Evolutionary conservation across 305 asterid species (phyloP).

Genomic region (Ilex paraguariensis): DNA sequence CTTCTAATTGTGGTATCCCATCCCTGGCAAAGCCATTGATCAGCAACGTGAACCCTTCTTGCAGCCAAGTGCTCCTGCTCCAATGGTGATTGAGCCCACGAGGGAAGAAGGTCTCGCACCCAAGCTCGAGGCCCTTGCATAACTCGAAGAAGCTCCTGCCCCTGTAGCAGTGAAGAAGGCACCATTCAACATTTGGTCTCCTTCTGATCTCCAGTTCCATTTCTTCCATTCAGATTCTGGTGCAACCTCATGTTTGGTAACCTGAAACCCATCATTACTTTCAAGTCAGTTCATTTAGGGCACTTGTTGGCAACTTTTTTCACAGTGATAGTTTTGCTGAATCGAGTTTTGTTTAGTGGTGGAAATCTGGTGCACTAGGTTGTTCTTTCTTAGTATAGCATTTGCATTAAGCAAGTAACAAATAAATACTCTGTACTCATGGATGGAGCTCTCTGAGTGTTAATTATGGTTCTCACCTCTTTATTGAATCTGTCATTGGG

Average conservation of each 20-base stretch:
- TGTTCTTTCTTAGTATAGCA: neutral
- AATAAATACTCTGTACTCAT: neutral
- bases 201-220: conserved; percentile 44
- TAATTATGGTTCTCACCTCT: conserved; percentile 38
- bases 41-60: conserved; percentile 57
- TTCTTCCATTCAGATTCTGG: conserved; percentile 61
- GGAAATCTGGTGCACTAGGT: neutral
- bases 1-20: no score
- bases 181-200: conserved; percentile 81
- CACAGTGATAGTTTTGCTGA: neutral
- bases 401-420: conserved; percentile 1
- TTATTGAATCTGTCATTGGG: conserved; percentile 50
- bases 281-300: neutral
- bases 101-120: conserved; percentile 73
- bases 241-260: conserved; percentile 69
- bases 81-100: conserved; percentile 49
- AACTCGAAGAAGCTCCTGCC: conserved; percentile 69
- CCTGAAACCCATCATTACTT: conserved; percentile 10
- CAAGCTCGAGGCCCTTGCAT: conserved; percentile 88
- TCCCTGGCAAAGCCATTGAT: conserved; percentile 1
- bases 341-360: neutral
- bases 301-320: conserved; percentile 16
- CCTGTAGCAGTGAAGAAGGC: conserved; percentile 80
- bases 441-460: no score
- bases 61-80: conserved; percentile 67